Evolutionary conservation across 192 early-diverging fungal genomes (phyloP).

Genomic region (Linnemannia exigua): DNA sequence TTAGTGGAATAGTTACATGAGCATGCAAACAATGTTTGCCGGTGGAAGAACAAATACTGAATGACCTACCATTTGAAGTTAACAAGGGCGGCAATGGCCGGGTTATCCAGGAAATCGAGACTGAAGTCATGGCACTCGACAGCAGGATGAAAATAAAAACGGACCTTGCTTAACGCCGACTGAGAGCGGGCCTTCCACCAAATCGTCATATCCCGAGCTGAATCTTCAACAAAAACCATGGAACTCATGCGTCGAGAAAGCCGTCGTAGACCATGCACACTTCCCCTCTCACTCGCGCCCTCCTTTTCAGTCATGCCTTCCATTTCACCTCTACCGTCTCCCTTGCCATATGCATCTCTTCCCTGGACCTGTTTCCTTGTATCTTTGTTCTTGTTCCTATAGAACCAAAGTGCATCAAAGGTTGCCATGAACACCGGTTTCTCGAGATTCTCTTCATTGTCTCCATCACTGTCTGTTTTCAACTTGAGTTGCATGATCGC

Average conservation of each 20-base stretch:
- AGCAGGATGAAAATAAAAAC: not conserved
- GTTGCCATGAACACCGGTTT: conserved; percentile 28
- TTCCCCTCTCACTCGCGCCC: too few species aligned
- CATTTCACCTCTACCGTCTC: too few species aligned
- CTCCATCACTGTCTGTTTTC: too few species aligned
- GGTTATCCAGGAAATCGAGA: conserved; percentile 28
- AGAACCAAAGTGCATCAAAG: conserved; percentile 19
- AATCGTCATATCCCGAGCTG: not conserved
- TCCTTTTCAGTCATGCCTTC: too few species aligned
- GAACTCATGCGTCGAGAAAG: too few species aligned
- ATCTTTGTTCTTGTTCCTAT: not conserved
- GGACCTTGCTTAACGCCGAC: too few species aligned
- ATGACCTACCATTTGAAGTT: conserved; percentile 27
- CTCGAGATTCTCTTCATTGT: too few species aligned
- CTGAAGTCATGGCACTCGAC: conserved; percentile 1
- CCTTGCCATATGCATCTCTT: not conserved
- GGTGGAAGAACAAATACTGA: not conserved
- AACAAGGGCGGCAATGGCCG: conserved; percentile 18
- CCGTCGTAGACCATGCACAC: too few species aligned
- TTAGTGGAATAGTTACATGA: too few species aligned
- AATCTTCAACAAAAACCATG: not conserved
- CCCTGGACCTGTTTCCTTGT: not conserved
- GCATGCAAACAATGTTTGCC: not conserved
- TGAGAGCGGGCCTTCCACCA: not conserved
- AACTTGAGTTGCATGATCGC: not conserved